Conservation (phyloP, 2,329 filamentous ascomycete species). For the Lachnellula arida region DNA sequence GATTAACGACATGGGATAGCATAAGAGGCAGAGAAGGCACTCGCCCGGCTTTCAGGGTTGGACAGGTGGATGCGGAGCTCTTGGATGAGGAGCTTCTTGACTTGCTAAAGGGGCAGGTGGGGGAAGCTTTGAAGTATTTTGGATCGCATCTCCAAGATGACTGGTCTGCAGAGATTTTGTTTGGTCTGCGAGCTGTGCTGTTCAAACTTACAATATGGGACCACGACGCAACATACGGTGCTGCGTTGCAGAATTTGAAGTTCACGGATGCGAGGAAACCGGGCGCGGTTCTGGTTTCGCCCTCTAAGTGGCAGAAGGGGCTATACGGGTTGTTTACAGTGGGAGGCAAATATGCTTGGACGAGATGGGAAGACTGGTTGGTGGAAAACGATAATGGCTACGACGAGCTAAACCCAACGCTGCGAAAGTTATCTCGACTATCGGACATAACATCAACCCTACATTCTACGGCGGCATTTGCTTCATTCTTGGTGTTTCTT, state of each 20-base stretch:
- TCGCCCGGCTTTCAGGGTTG: constrained; percentile 82
- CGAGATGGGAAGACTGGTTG: constrained; percentile 85
- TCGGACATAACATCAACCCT: constrained; percentile 66
- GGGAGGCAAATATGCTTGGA: constrained; percentile 84
- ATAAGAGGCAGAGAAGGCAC: constrained; percentile 73
- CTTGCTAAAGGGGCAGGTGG: constrained; percentile 81
- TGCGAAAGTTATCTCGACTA: constrained; percentile 59
- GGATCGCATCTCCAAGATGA: constrained; percentile 76
- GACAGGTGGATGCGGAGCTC: constrained; percentile 92
- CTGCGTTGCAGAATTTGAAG: constrained; percentile 82
- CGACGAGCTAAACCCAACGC: constrained; percentile 50
- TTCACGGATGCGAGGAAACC: constrained; percentile 76
- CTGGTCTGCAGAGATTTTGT: constrained; percentile 79
- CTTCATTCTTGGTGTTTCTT: constrained; percentile 86
- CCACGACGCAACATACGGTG: constrained; percentile 91
- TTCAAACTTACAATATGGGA: constrained; percentile 98
- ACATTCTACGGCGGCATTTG: constrained; percentile 77
- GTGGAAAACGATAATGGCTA: constrained; percentile 72
- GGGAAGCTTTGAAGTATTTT: constrained; percentile 83
- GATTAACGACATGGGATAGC: constrained; percentile 60
- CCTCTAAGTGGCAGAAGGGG: constrained; percentile 77
- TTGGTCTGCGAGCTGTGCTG: constrained; percentile 70
- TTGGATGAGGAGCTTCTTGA: constrained; percentile 87
- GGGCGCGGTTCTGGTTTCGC: constrained; percentile 59
- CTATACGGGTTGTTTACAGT: constrained; percentile 83